phyloP scores from a whole-genome alignment of 257 asterid species.

The Fraxinus americana region DNA sequence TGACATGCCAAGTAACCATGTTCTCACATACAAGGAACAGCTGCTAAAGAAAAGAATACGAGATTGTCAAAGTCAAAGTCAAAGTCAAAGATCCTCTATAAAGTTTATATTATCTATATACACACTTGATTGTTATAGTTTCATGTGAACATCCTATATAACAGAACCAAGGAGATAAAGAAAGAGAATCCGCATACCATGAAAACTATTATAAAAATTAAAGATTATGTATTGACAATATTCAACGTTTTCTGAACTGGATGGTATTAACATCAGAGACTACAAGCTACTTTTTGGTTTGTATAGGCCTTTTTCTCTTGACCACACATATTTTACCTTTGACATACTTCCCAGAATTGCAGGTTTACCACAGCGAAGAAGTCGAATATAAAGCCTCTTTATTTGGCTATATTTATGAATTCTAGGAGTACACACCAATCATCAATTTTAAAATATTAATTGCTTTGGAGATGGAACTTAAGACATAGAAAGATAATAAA shows the following conservation, averaged over 20 bases:
- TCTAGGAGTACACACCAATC: not conserved
- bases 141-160: not conserved
- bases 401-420: conserved; percentile 6
- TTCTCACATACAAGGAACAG: not conserved
- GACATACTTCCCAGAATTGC: not conserved
- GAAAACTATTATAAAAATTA: not conserved
- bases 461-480: not conserved
- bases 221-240: not conserved
- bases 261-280: not conserved
- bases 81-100: not conserved
- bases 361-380: not conserved
- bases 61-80: not conserved
- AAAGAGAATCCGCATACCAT: not conserved
- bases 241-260: not conserved
- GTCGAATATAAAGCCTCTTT: not conserved
- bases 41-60: conserved; percentile 5
- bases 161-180: conserved; percentile 3
- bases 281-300: not conserved
- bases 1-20: conserved; percentile 5
- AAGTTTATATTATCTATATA: not conserved
- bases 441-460: conserved; percentile 14
- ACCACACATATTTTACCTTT: not conserved
- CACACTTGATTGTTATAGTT: not conserved
- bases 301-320: not conserved
- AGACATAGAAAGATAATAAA: not conserved